phyloP scores from a whole-genome alignment of 1,284 basidiomycete genomes.

The Irpex sp. region DNA sequence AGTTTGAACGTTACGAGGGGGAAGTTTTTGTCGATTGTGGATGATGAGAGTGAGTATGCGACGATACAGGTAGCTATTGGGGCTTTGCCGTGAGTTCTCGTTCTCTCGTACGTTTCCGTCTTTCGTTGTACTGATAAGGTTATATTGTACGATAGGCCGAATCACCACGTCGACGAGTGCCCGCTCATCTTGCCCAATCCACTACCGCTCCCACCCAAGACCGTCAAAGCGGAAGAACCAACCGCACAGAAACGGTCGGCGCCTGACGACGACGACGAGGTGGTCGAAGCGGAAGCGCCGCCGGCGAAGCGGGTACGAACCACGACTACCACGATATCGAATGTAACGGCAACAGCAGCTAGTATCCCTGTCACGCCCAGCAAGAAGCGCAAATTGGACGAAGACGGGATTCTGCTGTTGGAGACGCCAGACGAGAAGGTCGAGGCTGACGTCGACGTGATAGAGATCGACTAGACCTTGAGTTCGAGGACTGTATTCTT shows the following conservation, averaged over 20 bases:
- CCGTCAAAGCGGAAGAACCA: conserved; percentile 35
- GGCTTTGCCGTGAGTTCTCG: conserved; percentile 60
- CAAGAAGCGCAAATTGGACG: conserved; percentile 61
- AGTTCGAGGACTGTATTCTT: neutral
- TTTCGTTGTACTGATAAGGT: neutral
- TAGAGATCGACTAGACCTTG: conserved; percentile 37
- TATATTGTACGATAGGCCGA: conserved; percentile 34
- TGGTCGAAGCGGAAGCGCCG: conserved; percentile 49
- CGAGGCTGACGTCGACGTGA: conserved; percentile 49
- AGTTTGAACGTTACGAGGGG: conserved; percentile 70
- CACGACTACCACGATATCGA: conserved; percentile 6
- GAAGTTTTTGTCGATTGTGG: conserved; percentile 83
- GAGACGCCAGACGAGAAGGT: conserved; percentile 54
- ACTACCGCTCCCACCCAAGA: conserved; percentile 51
- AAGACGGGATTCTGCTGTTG: conserved; percentile 68
- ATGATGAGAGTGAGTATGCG: conserved; percentile 80
- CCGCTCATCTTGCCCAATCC: conserved; percentile 60
- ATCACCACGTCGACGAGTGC: conserved; percentile 45
- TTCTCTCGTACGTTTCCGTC: conserved; percentile 9
- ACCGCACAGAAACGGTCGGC: conserved; percentile 53
- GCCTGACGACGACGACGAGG: conserved; percentile 46
- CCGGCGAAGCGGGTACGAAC: conserved; percentile 49
- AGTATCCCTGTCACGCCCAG: conserved; percentile 43
- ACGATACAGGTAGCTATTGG: conserved; percentile 75
- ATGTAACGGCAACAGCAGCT: neutral